Conservation (phyloP, 1,284 basidiomycete species). For the Irpex sp. region DNA sequence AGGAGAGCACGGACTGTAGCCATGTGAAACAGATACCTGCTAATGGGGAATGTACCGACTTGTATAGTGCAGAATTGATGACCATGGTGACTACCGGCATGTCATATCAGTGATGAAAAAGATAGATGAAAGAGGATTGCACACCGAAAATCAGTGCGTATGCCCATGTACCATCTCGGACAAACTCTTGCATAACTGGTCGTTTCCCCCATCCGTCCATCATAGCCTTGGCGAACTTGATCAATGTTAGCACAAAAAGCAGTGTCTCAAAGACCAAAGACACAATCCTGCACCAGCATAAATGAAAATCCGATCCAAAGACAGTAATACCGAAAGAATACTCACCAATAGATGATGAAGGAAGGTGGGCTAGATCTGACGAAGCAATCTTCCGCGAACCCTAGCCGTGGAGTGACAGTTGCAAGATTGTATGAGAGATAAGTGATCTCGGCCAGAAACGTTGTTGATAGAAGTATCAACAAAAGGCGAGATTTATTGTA, state of each 20-base stretch:
- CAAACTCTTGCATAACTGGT: slow-evolving; percentile 32
- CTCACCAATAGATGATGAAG: slow-evolving; percentile 33
- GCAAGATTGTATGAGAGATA: slow-evolving; percentile 30
- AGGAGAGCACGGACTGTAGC: slow-evolving; percentile 33
- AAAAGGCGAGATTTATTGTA: slow-evolving; percentile 25
- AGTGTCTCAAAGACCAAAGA: slow-evolving; percentile 33
- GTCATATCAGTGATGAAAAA: not conserved
- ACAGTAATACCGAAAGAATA: not conserved
- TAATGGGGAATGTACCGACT: slow-evolving; percentile 31
- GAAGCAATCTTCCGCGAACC: slow-evolving; percentile 31
- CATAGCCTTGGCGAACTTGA: slow-evolving; percentile 28
- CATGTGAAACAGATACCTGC: slow-evolving; percentile 38
- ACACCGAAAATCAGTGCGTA: slow-evolving; percentile 33
- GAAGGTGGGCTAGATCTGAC: slow-evolving; percentile 29
- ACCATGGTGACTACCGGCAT: slow-evolving; percentile 20
- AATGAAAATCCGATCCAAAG: not conserved
- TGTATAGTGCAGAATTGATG: slow-evolving; percentile 33
- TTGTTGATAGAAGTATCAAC: slow-evolving; percentile 18
- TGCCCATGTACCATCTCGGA: slow-evolving; percentile 37
- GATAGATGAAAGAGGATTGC: not conserved
- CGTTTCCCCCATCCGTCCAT: slow-evolving; percentile 30
- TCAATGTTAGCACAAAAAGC: slow-evolving; percentile 32
- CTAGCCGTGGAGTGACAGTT: slow-evolving; percentile 26
- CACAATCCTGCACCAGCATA: slow-evolving; percentile 24
- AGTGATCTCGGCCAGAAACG: slow-evolving; percentile 27